Evolutionary conservation across 306 rosid species (phyloP).

Genomic region (Benincasa hispida): DNA sequence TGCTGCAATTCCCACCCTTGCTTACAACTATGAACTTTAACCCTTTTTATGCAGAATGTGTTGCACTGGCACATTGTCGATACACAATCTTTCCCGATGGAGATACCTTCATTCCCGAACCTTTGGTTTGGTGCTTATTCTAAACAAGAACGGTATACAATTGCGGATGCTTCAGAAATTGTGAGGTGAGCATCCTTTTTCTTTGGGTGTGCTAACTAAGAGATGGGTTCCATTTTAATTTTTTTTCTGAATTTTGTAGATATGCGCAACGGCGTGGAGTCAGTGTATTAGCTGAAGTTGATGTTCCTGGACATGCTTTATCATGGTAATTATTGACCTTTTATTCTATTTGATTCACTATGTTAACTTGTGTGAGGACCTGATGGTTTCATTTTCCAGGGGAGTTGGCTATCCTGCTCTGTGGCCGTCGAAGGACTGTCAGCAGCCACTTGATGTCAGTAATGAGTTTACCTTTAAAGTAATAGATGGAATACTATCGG

Average conservation of each 20-base stretch:
- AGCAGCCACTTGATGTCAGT: slow-evolving; percentile 36
- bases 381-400: slow-evolving; percentile 14
- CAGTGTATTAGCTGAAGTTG: slow-evolving; percentile 29
- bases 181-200: slow-evolving; percentile 17
- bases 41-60: slow-evolving; percentile 22
- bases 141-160: slow-evolving; percentile 21
- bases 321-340: slow-evolving; percentile 19
- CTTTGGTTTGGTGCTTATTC: slow-evolving; percentile 36
- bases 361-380: slow-evolving; percentile 2
- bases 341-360: not conserved
- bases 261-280: slow-evolving; percentile 28
- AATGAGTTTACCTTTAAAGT: slow-evolving; percentile 24
- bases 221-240: not conserved
- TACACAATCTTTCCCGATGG: slow-evolving; percentile 31
- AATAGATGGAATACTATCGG: slow-evolving; percentile 27
- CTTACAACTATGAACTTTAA: not conserved
- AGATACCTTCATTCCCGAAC: slow-evolving; percentile 35
- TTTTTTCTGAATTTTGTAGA: slow-evolving; percentile 7
- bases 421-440: slow-evolving; percentile 32
- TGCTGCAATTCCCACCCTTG: not conserved
- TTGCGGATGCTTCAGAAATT: slow-evolving; percentile 24
- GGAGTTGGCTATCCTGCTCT: slow-evolving; percentile 31
- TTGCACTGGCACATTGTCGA: slow-evolving; percentile 42
- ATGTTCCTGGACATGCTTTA: slow-evolving; percentile 33
- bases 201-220: not conserved